Base-by-base conservation (phyloP, 805 yeast species). In the Metschnikowia borealis region DNA sequence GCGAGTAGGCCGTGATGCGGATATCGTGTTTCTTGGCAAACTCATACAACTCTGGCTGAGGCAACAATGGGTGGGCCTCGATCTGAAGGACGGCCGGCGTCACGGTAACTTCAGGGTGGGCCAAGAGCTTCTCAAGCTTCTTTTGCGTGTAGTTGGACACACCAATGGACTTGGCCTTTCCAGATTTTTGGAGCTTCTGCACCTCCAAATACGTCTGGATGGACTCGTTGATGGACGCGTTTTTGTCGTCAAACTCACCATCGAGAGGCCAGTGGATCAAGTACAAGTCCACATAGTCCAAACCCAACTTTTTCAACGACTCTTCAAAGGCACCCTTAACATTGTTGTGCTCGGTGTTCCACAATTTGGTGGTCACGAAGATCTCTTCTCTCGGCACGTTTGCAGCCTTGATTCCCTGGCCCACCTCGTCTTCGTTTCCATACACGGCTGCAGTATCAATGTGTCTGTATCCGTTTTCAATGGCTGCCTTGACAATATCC, bases 281-380 rank as follows among this genome's bases (percentile, higher is more conserved):
- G 41, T 84, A 66, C 51, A 88, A 67, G 62, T 89, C 96, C 54
- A 88, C 85, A 61, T 87, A 87, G n/a, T 74, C 79, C 44, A 87
- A 65, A 14, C 60, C 65, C 38, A 88, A 73, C 61, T 83, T 81
- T 59, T 76, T 61, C 62, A 88, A 73, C 6, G 91, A 84, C 45
- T 67, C 70, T 13, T 81, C 77, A 35, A 87, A 67, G 10, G 85
- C 86, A n/a, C 62, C 69, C 33, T 62, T 78, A 10, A 83, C 83
- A 52, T 75, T 66, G 54, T 74, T 65, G 70, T 82, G 83, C 57
- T 75, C 74, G n/a, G 81, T 70, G 53, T 76, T 71, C 85, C 85
- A 81, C 54, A 87, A 71, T 62, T 87, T 87, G 51, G 92, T 86
- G 59, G 90, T 85, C 56, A 87, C 70, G 57, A 83, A 87, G 32